These are phyloP conservation scores for Tulasnella sp. DNA, from an alignment of 768 basidiomycete genomes.

Conservation along the genomic window DNA sequence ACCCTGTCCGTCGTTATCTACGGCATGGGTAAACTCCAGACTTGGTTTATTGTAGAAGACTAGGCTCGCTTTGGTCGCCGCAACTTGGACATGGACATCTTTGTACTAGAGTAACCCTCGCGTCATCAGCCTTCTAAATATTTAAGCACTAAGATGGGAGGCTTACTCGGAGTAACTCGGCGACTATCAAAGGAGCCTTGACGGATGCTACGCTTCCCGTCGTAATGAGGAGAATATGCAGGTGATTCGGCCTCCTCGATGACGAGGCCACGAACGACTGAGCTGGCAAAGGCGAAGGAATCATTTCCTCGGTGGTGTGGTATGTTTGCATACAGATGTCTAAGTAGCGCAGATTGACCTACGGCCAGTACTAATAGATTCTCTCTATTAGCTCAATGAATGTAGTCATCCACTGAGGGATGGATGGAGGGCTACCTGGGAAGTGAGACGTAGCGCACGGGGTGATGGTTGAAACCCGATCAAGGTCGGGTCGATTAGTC, in stretches of 20 bases:
- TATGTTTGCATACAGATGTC: too few species aligned
- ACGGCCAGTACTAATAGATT: too few species aligned
- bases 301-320: too few species aligned
- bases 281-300: background rate
- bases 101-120: conserved; percentile 40
- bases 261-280: conserved; percentile 11
- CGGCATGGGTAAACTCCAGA: conserved; percentile 30
- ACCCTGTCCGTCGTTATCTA: conserved; percentile 26
- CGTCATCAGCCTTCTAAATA: background rate
- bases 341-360: too few species aligned
- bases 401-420: too few species aligned
- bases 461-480: too few species aligned
- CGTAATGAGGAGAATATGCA: conserved; percentile 68
- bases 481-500: too few species aligned
- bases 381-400: too few species aligned
- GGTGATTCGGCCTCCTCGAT: conserved; percentile 7
- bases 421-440: too few species aligned
- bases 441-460: too few species aligned
- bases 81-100: conserved; percentile 70
- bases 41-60: conserved; percentile 58
- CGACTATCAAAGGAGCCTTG: conserved; percentile 83
- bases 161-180: conserved; percentile 55
- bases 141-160: too few species aligned
- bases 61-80: conserved; percentile 67
- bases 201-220: conserved; percentile 95